Evolutionary conservation across 768 basidiomycete genomes (phyloP).

Genomic region (Kwoniella newhampshirensis): DNA sequence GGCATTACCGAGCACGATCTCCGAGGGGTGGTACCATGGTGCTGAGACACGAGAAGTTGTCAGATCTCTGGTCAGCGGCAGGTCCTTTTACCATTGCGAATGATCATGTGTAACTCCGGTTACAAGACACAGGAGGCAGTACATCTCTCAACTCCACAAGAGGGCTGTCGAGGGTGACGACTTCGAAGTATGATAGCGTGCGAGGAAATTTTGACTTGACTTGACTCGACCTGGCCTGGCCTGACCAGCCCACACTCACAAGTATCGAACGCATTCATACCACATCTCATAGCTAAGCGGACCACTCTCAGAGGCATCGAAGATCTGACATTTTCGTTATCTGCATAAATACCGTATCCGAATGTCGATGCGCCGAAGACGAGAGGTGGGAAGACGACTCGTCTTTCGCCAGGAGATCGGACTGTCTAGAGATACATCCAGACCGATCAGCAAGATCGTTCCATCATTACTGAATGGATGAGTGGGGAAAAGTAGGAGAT

Average conservation of each 20-base stretch:
- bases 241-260: slow-evolving; percentile 17
- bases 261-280: slow-evolving; percentile 53
- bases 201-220: too few species aligned
- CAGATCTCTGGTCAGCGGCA: neutral
- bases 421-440: neutral
- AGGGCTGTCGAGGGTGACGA: too few species aligned
- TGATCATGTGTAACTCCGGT: too few species aligned
- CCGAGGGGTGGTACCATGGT: slow-evolving; percentile 54
- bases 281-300: slow-evolving; percentile 47
- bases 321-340: slow-evolving; percentile 24
- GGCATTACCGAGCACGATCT: slow-evolving; percentile 49
- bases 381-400: slow-evolving; percentile 34
- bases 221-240: too few species aligned
- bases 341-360: slow-evolving; percentile 49
- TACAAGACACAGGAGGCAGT: too few species aligned
- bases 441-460: neutral
- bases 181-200: too few species aligned
- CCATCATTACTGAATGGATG: neutral
- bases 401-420: slow-evolving; percentile 6
- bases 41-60: slow-evolving; percentile 18
- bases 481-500: neutral
- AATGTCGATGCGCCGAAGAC: slow-evolving; percentile 52
- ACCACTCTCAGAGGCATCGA: slow-evolving; percentile 45
- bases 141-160: too few species aligned
- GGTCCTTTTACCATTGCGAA: too few species aligned